phyloP scores from a whole-genome alignment of 176 grass and related monocot species.

The Tillandsia leiboldiana region DNA sequence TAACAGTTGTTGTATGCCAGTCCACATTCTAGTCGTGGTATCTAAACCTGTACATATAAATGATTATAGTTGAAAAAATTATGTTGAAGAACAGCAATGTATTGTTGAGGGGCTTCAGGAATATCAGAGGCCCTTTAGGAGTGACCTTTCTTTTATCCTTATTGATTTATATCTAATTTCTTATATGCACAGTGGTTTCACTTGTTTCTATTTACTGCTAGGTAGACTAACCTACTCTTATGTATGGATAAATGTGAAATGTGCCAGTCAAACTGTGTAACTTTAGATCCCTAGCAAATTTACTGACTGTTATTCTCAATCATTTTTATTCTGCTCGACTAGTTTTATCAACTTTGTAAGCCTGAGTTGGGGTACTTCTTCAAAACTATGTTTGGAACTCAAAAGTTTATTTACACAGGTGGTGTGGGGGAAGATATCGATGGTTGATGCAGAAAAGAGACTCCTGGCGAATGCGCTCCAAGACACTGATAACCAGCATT shows the following conservation, averaged over 20 bases:
- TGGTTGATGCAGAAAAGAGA: slow-evolving; percentile 95
- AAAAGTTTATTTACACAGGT: slow-evolving; percentile 31
- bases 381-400: slow-evolving; percentile 3
- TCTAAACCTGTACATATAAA: not conserved
- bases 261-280: too few species aligned
- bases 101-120: not conserved
- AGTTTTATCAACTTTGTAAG: not conserved
- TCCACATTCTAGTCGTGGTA: not conserved
- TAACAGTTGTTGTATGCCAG: not conserved
- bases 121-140: too few species aligned
- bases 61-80: not conserved
- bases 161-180: too few species aligned
- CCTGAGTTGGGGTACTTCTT: not conserved
- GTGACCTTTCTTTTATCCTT: too few species aligned
- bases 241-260: too few species aligned
- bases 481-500: slow-evolving; percentile 82
- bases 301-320: not conserved
- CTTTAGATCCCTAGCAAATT: too few species aligned
- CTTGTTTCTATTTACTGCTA: too few species aligned
- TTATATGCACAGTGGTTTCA: too few species aligned
- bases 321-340: not conserved
- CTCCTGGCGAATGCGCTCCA: slow-evolving; percentile 78
- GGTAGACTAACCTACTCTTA: too few species aligned
- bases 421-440: slow-evolving; percentile 93
- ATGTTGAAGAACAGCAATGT: slow-evolving; percentile 8